These are phyloP conservation scores for Silene vulgaris DNA, from an alignment of 179 eudicot species.

Conservation along the genomic window DNA sequence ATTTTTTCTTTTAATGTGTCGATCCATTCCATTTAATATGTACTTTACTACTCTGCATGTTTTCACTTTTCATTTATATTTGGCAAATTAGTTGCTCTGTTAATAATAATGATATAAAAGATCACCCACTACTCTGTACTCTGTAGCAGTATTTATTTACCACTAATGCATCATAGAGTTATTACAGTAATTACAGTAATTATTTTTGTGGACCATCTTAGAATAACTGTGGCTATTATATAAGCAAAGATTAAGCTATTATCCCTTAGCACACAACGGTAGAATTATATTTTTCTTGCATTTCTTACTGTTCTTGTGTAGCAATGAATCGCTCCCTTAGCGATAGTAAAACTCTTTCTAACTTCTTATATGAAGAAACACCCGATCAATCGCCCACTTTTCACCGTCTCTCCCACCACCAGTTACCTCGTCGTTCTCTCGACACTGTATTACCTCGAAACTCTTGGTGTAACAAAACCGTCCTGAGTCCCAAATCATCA, in stretches of 20 bases:
- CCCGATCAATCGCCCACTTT: constrained; percentile 15
- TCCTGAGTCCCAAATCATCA: background rate
- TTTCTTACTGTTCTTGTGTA: background rate
- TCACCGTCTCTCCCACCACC: constrained; percentile 6
- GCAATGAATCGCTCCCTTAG: constrained; percentile 15
- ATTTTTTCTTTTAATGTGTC: background rate
- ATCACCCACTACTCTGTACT: background rate
- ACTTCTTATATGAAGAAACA: constrained; percentile 20
- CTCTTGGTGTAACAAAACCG: background rate
- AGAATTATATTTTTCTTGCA: no score
- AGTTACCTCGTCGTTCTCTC: constrained; percentile 9
- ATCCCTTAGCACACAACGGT: background rate
- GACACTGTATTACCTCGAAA: constrained; percentile 13
- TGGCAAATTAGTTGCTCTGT: constrained; percentile 4
- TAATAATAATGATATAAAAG: background rate
- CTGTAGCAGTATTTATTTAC: constrained; percentile 7
- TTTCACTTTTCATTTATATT: background rate
- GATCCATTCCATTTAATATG: background rate
- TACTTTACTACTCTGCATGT: background rate
- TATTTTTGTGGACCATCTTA: constrained; percentile 7
- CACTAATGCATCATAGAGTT: background rate
- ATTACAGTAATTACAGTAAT: background rate
- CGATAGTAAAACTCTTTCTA: constrained; percentile 15
- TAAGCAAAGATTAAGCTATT: background rate
- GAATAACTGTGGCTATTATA: constrained; percentile 10